phyloP scores from a whole-genome alignment of 2,329 filamentous ascomycete genomes.

The Zymoseptoria passerinii region DNA sequence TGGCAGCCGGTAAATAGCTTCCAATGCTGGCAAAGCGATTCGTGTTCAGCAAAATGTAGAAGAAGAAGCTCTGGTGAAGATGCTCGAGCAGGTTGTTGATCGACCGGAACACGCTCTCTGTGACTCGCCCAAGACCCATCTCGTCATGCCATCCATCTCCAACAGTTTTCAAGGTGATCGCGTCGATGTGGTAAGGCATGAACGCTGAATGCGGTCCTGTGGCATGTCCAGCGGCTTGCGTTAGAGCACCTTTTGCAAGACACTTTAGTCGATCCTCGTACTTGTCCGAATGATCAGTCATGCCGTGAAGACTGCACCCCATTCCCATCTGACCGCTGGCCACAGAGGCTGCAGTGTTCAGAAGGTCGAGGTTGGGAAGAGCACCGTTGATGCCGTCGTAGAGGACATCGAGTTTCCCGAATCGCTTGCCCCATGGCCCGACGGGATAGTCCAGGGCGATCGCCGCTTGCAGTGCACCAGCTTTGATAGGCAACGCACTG shows the following conservation, averaged over 20 bases:
- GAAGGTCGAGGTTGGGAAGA: constrained; percentile 86
- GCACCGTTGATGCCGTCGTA: constrained; percentile 97
- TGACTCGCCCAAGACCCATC: constrained; percentile 82
- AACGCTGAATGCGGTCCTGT: constrained; percentile 91
- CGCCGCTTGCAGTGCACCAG: constrained; percentile 84
- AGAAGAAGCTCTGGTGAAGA: constrained; percentile 98
- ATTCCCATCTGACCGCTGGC: constrained; percentile 90
- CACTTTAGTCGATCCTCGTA: constrained; percentile 78
- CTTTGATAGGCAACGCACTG: constrained; percentile 75
- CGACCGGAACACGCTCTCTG: constrained; percentile 86
- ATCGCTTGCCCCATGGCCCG: constrained; percentile 61
- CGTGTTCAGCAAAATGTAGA: constrained; percentile 86
- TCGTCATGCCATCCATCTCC: constrained; percentile 95
- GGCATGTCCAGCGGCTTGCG: constrained; percentile 79
- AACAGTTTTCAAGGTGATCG: constrained; percentile 82
- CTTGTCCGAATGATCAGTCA: constrained; percentile 66
- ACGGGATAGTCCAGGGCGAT: constrained; percentile 84
- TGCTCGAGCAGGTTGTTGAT: constrained; percentile 96
- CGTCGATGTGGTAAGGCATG: constrained; percentile 96
- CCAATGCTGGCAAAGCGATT: constrained; percentile 96
- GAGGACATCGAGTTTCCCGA: constrained; percentile 79
- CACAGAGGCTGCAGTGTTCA: constrained; percentile 87
- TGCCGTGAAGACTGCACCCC: constrained; percentile 71
- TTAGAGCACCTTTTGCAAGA: constrained; percentile 86
- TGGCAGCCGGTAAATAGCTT: constrained; percentile 94